These are phyloP conservation scores for Cladosporium sp. DNA, from an alignment of 2,329 filamentous ascomycete species.

Conservation along the genomic window DNA sequence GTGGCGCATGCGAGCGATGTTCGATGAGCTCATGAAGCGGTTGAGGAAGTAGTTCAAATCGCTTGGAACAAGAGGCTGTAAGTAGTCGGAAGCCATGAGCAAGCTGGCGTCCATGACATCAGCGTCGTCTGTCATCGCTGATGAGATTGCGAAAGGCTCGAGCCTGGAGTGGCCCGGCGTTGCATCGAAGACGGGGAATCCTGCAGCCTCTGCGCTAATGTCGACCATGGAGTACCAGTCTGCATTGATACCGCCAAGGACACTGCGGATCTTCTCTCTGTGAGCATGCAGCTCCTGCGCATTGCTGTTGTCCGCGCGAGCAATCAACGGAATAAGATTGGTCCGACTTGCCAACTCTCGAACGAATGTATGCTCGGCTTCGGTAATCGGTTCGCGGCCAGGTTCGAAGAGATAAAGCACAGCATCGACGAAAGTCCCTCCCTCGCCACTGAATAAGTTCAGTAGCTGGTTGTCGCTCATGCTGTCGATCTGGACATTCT, in stretches of 20 bases:
- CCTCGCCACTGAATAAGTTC: conserved; percentile 74
- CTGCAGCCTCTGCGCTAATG: conserved; percentile 6
- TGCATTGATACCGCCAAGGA: conserved; percentile 1
- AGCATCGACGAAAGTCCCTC: conserved; percentile 80
- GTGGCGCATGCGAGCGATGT: conserved; percentile 78
- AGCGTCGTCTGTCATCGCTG: conserved; percentile 66
- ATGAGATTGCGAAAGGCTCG: conserved; percentile 74
- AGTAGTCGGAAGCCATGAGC: conserved; percentile 88
- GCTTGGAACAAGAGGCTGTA: conserved; percentile 74
- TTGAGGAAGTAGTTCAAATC: conserved; percentile 72
- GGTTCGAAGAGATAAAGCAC: conserved; percentile 79
- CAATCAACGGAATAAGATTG: conserved; percentile 81
- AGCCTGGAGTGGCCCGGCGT: not conserved
- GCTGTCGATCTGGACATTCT: conserved; percentile 54
- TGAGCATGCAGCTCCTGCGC: not conserved
- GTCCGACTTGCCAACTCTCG: conserved; percentile 64
- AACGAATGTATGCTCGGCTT: conserved; percentile 26
- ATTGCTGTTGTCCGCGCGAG: conserved; percentile 66
- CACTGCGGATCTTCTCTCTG: not conserved
- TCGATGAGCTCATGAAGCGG: conserved; percentile 74
- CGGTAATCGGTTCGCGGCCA: conserved; percentile 40
- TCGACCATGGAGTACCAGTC: conserved; percentile 19
- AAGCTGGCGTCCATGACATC: conserved; percentile 91
- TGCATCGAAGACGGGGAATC: conserved; percentile 4
- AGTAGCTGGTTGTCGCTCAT: conserved; percentile 73